Base-by-base conservation (phyloP, 306 rosid species). In the Carpinus fangiana region DNA sequence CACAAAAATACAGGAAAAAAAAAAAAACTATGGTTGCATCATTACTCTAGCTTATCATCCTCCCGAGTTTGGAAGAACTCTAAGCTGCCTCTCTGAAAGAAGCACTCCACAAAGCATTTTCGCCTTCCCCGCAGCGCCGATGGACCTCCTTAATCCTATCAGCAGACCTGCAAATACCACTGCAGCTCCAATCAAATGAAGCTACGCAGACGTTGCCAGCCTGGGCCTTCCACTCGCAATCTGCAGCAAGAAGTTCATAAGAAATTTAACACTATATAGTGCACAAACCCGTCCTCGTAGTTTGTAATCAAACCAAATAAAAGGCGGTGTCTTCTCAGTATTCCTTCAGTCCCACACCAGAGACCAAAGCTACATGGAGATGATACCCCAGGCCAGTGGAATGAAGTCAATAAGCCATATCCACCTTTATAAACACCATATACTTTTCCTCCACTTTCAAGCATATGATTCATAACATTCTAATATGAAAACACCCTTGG, bases 171-270 rank as follows among this genome's bases (percentile, higher is more conserved):
- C 99, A 96, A 72, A 96, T 96, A 60, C 99, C 99, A 28, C 98
- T 96, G 87, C 99, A 96, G 82, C 74, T 96, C 99, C 99, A 96
- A 77, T 96, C 99, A 43, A 90, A 96, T 12, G 98, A 93, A 50
- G 99, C 99, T 53, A 96, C 98, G 62, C 99, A 96, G n/a, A 90
- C 60, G 84, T 96, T 96, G 77, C 99, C 99, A 48, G 99, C 99
- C 74, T 93, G 99, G 9, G 99, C 99, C 90, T 96, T 96, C 99
- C 99, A 96, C 84, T 96, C 99, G 72, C 99, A 96, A 83, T 96
- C 99, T 96, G 94, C 89, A 92, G 72, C 54, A 54, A 54, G 53
- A 74, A 78, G 57, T 75, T 73, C 7, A 48, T 54, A 56, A 51
- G 56, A 43, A 75, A 72, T 55, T 77, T 76, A 41, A 10, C 17